Conservation (phyloP, 106 monocot species). For the Phalaenopsis aphrodite region DNA sequence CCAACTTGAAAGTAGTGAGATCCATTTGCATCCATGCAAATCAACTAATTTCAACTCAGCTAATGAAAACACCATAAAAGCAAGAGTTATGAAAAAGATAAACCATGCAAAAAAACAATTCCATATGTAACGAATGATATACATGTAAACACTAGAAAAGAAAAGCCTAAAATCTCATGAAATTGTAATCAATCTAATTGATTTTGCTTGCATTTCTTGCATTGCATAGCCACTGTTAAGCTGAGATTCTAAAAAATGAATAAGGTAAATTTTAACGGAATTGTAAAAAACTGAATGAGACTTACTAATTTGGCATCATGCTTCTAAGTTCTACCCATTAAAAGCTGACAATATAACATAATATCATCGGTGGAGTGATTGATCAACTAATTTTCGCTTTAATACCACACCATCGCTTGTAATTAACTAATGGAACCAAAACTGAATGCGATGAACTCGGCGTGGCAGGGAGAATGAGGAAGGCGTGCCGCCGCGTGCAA, state of each 20-base stretch:
- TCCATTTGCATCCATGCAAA: conserved; percentile 25
- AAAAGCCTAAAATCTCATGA: background rate
- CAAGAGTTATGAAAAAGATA: background rate
- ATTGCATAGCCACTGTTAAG: background rate
- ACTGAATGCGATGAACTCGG: background rate
- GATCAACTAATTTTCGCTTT: background rate
- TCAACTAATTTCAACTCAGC: background rate
- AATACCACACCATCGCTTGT: background rate
- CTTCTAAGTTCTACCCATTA: background rate
- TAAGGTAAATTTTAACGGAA: no score
- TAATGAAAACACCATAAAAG: background rate
- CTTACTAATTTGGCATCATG: background rate
- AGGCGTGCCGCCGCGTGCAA: no score
- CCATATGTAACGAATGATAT: background rate
- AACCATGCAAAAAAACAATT: background rate
- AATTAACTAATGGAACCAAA: background rate
- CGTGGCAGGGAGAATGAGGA: no score
- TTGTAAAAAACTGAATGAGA: background rate
- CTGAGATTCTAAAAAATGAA: background rate
- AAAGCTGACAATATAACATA: background rate
- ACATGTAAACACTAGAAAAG: background rate
- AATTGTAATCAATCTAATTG: background rate
- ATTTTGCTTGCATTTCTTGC: background rate
- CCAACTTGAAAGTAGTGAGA: conserved; percentile 52
- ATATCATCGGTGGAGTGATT: background rate